Percentiles rank a stretch among this genome's conserved stretches.
Conservation (phyloP, 345 rosid genomes). For the Boechera stricta region DNA sequence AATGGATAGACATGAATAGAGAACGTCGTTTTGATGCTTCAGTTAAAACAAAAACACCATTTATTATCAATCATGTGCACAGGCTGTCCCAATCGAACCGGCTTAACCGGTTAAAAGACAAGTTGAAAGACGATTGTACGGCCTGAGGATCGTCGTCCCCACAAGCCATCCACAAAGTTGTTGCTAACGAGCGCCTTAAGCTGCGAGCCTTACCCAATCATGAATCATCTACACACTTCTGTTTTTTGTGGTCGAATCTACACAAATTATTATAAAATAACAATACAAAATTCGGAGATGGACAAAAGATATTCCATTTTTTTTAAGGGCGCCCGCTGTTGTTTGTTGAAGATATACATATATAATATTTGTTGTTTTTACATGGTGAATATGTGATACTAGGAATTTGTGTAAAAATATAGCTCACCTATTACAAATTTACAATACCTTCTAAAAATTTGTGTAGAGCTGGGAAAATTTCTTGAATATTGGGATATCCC, state of each 20-base stretch:
- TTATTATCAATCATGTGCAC: neutral
- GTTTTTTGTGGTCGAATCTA: neutral
- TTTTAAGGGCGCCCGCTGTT: neutral
- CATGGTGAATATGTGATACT: neutral
- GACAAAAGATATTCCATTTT: conserved; percentile 17
- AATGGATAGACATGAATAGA: neutral
- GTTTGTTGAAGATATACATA: neutral
- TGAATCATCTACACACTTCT: neutral
- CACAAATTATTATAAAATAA: neutral
- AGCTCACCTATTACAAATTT: neutral
- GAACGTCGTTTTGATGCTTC: neutral
- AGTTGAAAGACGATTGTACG: conserved; percentile 26
- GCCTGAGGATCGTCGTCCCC: conserved; percentile 25
- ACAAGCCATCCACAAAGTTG: conserved; percentile 13
- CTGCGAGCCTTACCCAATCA: conserved; percentile 15
- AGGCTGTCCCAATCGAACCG: conserved; percentile 6
- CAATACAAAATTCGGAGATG: neutral
- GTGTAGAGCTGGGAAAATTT: neutral
- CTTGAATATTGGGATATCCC: neutral
- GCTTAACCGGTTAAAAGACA: conserved; percentile 16
- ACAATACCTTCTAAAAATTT: neutral
- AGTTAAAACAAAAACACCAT: neutral
- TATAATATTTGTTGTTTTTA: neutral
- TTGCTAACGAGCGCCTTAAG: conserved; percentile 22
- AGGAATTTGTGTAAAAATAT: neutral